Conservation (phyloP, 225 moss, liverwort and hornwort genomes). For the Bryum argenteum region DNA sequence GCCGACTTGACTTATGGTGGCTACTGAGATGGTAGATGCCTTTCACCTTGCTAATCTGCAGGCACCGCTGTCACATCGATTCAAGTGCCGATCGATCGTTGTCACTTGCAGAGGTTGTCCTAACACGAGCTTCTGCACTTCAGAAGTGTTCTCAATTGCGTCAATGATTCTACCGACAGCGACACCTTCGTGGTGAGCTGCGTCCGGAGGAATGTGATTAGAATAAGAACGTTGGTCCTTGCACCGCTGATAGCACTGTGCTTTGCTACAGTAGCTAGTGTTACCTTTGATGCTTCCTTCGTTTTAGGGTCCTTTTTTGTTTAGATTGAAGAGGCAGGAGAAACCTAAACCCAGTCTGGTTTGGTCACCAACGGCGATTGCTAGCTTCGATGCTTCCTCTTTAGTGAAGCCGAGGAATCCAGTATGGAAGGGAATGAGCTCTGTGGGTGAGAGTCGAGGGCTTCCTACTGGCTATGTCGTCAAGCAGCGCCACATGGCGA, state of each 20-base stretch:
- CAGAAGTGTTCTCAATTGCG: background rate
- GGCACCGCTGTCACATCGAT: background rate
- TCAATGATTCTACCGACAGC: background rate
- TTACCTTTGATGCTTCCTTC: too few relatives aligned
- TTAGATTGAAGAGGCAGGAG: too few relatives aligned
- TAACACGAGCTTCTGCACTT: background rate
- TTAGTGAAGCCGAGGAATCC: background rate
- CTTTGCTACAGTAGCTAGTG: background rate
- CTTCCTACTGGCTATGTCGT: background rate
- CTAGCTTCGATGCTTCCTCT: background rate
- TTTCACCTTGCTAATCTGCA: too few relatives aligned
- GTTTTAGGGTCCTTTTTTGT: too few relatives aligned
- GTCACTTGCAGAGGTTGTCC: background rate
- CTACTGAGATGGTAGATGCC: too few relatives aligned
- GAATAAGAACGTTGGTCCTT: background rate
- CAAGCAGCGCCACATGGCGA: conserved; percentile 3
- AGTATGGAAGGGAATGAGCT: background rate
- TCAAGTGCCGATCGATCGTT: background rate
- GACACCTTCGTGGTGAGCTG: background rate
- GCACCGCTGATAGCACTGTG: background rate
- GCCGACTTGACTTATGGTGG: background rate
- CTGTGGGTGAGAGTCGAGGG: conserved; percentile 9
- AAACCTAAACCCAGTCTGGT: too few relatives aligned
- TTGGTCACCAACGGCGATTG: background rate
- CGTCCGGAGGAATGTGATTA: background rate